These are phyloP conservation scores for Claviceps africana DNA, from an alignment of 2,329 filamentous ascomycete species.

Conservation along the genomic window DNA sequence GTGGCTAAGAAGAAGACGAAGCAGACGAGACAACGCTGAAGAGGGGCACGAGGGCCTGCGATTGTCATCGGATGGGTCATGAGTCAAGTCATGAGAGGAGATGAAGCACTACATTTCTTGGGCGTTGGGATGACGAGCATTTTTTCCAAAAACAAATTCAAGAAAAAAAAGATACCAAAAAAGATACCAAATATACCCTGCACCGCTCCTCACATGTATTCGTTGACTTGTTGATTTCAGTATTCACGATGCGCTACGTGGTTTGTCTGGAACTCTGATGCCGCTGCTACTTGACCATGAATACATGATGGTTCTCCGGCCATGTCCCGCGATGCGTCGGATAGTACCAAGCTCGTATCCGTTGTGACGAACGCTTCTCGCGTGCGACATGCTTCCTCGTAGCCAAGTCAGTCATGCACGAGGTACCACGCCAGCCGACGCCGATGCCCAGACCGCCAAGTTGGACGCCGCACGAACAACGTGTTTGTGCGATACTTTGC, in stretches of 20 bases:
- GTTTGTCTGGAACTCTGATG: not conserved
- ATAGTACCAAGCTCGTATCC: not conserved
- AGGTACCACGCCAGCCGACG: not conserved
- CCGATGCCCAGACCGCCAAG: not conserved
- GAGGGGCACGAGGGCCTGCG: too few species aligned
- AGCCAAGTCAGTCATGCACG: not conserved
- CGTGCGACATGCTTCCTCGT: not conserved
- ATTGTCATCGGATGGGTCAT: too few species aligned
- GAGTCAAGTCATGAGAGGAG: not conserved
- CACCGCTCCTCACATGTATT: not conserved
- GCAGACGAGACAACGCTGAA: too few species aligned
- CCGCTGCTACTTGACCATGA: not conserved
- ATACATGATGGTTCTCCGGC: too few species aligned
- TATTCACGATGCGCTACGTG: not conserved
- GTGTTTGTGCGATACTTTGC: not conserved
- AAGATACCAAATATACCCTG: not conserved
- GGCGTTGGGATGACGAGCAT: not conserved
- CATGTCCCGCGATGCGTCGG: not conserved
- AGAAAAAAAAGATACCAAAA: too few species aligned
- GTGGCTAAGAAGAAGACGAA: not conserved
- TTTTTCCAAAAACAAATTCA: too few species aligned
- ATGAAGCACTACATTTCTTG: not conserved
- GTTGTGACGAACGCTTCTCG: not conserved
- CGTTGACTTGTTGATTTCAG: not conserved
- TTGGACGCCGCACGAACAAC: not conserved